These are phyloP conservation scores for Penicillium parvum DNA, from an alignment of 495 filamentous ascomycete genomes.

Conservation along the genomic window DNA sequence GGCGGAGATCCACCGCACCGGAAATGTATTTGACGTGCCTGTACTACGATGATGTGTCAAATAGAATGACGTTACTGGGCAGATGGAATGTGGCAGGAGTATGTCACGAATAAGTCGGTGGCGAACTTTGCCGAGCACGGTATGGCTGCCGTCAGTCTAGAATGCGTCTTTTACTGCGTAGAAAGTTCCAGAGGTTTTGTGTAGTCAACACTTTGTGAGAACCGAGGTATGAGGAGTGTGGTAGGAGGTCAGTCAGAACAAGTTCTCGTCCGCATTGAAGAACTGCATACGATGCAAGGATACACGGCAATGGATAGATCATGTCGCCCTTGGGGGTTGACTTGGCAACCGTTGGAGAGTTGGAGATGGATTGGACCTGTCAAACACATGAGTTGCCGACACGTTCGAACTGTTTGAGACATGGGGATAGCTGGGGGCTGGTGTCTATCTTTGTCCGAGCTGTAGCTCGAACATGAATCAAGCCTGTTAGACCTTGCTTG, in stretches of 20 bases:
- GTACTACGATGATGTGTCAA: too few species aligned
- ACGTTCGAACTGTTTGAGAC: not conserved
- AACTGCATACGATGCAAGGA: not conserved
- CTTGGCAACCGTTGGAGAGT: constrained; percentile 14
- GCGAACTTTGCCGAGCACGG: constrained; percentile 2
- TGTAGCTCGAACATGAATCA: too few species aligned
- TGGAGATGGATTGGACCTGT: constrained; percentile 11
- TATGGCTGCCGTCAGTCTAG: not conserved
- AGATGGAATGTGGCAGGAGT: constrained; percentile 4
- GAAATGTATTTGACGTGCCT: not conserved
- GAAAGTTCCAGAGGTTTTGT: too few species aligned
- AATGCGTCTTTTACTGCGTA: constrained; percentile 1
- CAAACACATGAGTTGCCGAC: constrained; percentile 1
- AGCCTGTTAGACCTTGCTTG: too few species aligned
- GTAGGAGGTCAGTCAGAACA: too few species aligned
- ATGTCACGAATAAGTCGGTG: not conserved
- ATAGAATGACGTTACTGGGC: constrained; percentile 8
- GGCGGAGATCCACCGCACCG: not conserved
- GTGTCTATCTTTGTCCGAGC: too few species aligned
- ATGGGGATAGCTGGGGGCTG: not conserved
- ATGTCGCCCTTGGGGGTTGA: constrained; percentile 9
- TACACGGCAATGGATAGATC: not conserved
- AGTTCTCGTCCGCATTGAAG: not conserved
- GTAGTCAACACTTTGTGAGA: too few species aligned
- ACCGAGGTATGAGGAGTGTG: too few species aligned